Conservation (phyloP, 495 filamentous ascomycete genomes). For the Trichoderma orchidacearum region DNA sequence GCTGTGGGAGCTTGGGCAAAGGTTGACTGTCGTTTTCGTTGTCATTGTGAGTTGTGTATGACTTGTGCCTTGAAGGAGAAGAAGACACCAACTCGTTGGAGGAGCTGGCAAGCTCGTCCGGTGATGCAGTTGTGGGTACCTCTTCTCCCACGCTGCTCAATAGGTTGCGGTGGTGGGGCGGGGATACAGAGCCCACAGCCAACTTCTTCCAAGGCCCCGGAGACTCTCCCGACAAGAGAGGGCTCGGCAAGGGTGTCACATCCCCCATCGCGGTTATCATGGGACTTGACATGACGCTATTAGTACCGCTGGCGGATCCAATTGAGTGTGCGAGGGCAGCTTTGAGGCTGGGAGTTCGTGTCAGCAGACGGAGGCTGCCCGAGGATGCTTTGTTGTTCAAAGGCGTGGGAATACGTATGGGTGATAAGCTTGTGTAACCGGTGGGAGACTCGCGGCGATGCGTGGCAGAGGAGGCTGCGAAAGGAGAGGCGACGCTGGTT, state of each 20-base stretch:
- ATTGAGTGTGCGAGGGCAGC: constrained; percentile 15
- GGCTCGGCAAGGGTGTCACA: constrained; percentile 87
- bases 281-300: constrained; percentile 38
- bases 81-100: not conserved
- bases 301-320: constrained; percentile 23
- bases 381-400: constrained; percentile 25
- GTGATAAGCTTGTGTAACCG: not conserved
- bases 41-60: constrained; percentile 30
- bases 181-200: constrained; percentile 7
- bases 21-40: constrained; percentile 4
- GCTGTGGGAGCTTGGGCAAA: constrained; percentile 8
- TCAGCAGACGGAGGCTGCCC: constrained; percentile 25
- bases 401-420: not conserved
- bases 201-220: constrained; percentile 57
- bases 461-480: constrained; percentile 3
- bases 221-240: constrained; percentile 56
- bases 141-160: constrained; percentile 30
- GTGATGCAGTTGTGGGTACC: constrained; percentile 28
- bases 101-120: not conserved
- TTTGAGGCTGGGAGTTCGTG: constrained; percentile 34
- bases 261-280: constrained; percentile 72
- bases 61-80: constrained; percentile 34
- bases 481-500: constrained; percentile 14
- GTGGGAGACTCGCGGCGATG: constrained; percentile 5
- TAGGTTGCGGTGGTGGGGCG: constrained; percentile 7